Percentiles rank a stretch among this genome's conserved stretches.
Conservation (phyloP, 345 rosid genomes). For the Camelina hispida region DNA sequence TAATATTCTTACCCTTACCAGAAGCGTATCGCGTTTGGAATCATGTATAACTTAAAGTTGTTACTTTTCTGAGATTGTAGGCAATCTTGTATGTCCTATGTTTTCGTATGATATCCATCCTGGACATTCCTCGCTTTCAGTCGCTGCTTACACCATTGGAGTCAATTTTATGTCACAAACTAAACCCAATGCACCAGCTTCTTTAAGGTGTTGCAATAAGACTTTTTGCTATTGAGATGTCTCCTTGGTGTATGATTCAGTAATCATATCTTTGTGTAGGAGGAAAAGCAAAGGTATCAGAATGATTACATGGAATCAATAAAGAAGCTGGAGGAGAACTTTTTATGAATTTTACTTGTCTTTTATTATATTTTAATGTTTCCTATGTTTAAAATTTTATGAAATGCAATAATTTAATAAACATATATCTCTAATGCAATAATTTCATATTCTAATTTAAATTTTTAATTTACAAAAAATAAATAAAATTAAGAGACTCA, state of each 20-base stretch:
- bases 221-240: slow-evolving; percentile 1
- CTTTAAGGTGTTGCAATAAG: not conserved
- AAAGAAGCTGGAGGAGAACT: slow-evolving; percentile 89
- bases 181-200: slow-evolving; percentile 63
- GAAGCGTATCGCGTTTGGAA: not conserved
- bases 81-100: slow-evolving; percentile 83
- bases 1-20: not conserved
- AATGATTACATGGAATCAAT: slow-evolving; percentile 88
- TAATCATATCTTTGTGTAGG: slow-evolving; percentile 32
- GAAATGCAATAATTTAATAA: too few relatives aligned
- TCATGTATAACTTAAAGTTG: slow-evolving; percentile 2
- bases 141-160: slow-evolving; percentile 67
- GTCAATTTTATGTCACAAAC: slow-evolving; percentile 56
- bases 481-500: too few relatives aligned
- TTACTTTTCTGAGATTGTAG: slow-evolving; percentile 48
- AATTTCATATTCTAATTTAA: too few relatives aligned
- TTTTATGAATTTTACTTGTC: too few relatives aligned
- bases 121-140: slow-evolving; percentile 59
- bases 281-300: slow-evolving; percentile 82
- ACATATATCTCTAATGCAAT: too few relatives aligned
- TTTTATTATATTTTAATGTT: too few relatives aligned
- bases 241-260: slow-evolving; percentile 20
- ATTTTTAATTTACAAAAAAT: too few relatives aligned
- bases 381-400: too few relatives aligned
- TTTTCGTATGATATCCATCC: slow-evolving; percentile 71